A percentile compares a stretch with the other conserved stretches of the same genome.
Conservation (phyloP, 2,329 filamentous ascomycete genomes). For the Chaetomiaceae sp. region DNA sequence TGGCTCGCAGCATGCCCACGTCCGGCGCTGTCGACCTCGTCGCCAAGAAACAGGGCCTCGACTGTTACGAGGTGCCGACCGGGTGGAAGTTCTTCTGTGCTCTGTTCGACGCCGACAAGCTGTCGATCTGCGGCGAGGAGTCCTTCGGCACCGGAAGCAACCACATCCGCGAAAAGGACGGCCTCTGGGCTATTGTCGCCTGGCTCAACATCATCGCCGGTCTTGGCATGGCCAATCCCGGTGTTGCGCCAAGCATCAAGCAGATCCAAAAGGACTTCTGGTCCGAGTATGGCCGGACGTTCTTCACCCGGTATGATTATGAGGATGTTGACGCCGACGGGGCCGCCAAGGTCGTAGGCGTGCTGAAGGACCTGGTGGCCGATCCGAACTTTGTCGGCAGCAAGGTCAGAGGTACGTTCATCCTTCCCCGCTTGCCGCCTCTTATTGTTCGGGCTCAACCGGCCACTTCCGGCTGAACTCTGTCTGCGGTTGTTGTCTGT, state of each 20-base stretch:
- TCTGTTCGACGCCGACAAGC: constrained; percentile 87
- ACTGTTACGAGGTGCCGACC: constrained; percentile 94
- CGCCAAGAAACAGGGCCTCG: constrained; percentile 84
- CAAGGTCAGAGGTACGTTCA: constrained; percentile 58
- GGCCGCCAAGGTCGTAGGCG: constrained; percentile 81
- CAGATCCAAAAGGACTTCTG: constrained; percentile 98
- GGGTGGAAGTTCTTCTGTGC: constrained; percentile 99
- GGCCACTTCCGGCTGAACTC: neutral
- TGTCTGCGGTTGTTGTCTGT: neutral
- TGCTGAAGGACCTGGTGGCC: constrained; percentile 72
- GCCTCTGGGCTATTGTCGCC: constrained; percentile 92
- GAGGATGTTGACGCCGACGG: constrained; percentile 89
- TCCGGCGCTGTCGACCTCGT: constrained; percentile 93
- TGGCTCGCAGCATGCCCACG: constrained; percentile 96
- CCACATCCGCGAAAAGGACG: constrained; percentile 98
- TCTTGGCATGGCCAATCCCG: constrained; percentile 74
- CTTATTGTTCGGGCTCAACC: neutral
- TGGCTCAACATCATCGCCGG: constrained; percentile 99
- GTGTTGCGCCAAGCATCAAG: constrained; percentile 81
- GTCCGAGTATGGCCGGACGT: constrained; percentile 90
- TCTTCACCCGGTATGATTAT: constrained; percentile 99
- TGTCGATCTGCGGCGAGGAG: constrained; percentile 98
- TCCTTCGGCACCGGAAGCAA: constrained; percentile 97
- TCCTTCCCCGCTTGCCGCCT: neutral
- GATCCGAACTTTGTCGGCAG: constrained; percentile 73